These are phyloP conservation scores for Globisporangium emineosum DNA, from an alignment of 352 stramenopile species.

Conservation along the genomic window DNA sequence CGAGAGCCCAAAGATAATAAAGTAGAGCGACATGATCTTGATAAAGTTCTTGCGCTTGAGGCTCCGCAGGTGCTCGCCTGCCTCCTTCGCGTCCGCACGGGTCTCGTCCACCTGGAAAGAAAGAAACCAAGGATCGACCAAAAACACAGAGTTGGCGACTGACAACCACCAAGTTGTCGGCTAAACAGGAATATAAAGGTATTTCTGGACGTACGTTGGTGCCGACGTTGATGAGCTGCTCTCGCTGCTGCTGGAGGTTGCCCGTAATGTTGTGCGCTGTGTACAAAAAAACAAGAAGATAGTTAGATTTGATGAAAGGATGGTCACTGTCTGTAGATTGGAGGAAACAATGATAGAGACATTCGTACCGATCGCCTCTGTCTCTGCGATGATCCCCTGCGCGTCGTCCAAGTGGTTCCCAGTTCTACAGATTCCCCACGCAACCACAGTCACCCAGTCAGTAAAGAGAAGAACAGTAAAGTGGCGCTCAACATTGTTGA, in stretches of 20 bases:
- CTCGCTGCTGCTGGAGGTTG: constrained; percentile 63
- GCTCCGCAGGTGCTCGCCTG: constrained; percentile 62
- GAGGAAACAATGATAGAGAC: too few species aligned
- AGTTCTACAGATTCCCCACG: constrained; percentile 30
- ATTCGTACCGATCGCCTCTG: constrained; percentile 57
- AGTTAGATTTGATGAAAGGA: background rate
- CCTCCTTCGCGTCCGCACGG: constrained; percentile 70
- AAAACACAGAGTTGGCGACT: background rate
- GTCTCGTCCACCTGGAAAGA: constrained; percentile 50
- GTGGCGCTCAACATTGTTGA: background rate
- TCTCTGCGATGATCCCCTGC: constrained; percentile 63
- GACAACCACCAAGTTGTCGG: background rate
- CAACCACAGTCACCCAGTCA: background rate
- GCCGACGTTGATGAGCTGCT: constrained; percentile 74
- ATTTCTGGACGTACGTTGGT: constrained; percentile 52
- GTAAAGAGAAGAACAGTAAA: background rate
- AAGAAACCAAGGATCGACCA: background rate
- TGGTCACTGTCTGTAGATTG: too few species aligned
- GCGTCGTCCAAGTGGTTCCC: constrained; percentile 71
- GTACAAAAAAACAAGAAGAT: background rate
- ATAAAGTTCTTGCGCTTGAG: constrained; percentile 79
- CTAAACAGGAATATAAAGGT: too few species aligned
- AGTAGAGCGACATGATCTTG: constrained; percentile 75
- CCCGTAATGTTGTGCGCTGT: constrained; percentile 67
- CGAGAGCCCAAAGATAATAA: constrained; percentile 71